Evolutionary conservation across 345 rosid genomes (phyloP).

Genomic region (Rhodomyrtus tomentosa): DNA sequence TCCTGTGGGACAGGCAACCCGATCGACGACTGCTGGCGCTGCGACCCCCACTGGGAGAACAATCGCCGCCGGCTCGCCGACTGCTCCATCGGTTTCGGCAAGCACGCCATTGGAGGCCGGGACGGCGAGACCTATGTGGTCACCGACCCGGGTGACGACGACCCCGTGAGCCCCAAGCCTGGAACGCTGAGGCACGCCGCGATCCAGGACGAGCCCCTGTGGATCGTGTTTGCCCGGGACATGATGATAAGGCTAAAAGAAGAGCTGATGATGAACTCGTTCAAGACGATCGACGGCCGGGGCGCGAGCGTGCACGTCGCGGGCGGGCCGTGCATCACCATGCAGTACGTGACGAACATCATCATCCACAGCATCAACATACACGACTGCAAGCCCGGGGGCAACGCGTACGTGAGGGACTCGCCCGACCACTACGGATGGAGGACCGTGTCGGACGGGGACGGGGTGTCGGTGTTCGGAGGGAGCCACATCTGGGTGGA

Average conservation of each 20-base stretch:
- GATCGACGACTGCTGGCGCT: constrained; percentile 13
- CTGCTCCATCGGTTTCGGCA: constrained; percentile 11
- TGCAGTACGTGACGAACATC: constrained; percentile 12
- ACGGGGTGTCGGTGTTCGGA: constrained; percentile 9
- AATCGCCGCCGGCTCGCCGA: constrained; percentile 5
- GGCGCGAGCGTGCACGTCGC: constrained; percentile 13
- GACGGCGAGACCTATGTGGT: constrained; percentile 4
- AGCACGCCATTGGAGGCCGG: constrained; percentile 8
- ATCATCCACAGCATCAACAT: constrained; percentile 13
- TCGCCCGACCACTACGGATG: constrained; percentile 12
- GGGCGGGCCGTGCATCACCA: constrained; percentile 12
- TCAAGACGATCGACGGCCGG: constrained; percentile 12
- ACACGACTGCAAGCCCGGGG: constrained; percentile 9
- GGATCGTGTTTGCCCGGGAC: constrained; percentile 9
- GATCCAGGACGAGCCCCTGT: constrained; percentile 11
- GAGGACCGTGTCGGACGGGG: constrained; percentile 12
- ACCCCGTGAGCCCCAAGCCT: constrained; percentile 9
- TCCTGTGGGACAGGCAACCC: constrained; percentile 12
- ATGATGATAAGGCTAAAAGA: constrained; percentile 14
- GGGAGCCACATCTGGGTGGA: constrained; percentile 11
- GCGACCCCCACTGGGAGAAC: constrained; percentile 7
- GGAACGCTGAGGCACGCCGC: constrained; percentile 12
- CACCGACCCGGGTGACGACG: neutral
- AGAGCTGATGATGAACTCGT: constrained; percentile 12
- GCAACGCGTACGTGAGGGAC: constrained; percentile 13